Base-by-base conservation (phyloP, 2,329 filamentous ascomycete genomes). In the Coniochaeta prunicola region DNA sequence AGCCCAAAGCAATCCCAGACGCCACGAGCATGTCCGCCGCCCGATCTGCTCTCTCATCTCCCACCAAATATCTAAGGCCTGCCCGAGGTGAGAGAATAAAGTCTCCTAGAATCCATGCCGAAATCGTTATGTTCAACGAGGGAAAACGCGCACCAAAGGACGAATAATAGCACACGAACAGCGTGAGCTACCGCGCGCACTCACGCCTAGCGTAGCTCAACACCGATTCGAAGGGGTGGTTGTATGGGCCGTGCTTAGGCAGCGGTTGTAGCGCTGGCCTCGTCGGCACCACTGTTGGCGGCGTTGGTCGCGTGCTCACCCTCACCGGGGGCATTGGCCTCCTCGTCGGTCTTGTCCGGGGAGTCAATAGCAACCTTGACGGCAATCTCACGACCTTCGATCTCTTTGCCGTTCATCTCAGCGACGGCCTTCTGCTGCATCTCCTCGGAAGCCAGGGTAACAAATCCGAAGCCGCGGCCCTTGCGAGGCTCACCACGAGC, bases 321-420 rank as follows among this genome's bases (percentile, higher is more conserved):
- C 67, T 67, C 64, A 7, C 71, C 72, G 59, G 74, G 75, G 63
- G 77, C 77, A 69, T 82, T 88, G 70, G 89, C 86, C 73, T 97
- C 93, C 78, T 97, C 93, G 65, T 88, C 85, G 61, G 85, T 87
- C 89, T 97, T 99, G 79, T 96, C 93, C 65, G 94, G 94, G 83
- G 92, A 97, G 82, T 99, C 94, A 72, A 99, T 97, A 73, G 94
- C 94, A 73, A 99, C 92, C 90, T 99, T 99, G 84, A 99, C 94
- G 65, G 94, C 94, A 68, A 99, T 99, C 82, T 97, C 93, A 71
- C 94, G 93, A 65, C 93, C 94, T 77, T 97, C 94, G 67, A 99
- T 94, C 75, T 96, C 91, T 87, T 96, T 97, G 79, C 92, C 94
- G 79, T 99, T 97, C 94, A 99, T 99, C 83, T 99, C 94, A 57